Percentiles rank a stretch among this genome's conserved stretches.
Conservation (phyloP, 2,329 filamentous ascomycete genomes). For the Alternaria postmessia region DNA sequence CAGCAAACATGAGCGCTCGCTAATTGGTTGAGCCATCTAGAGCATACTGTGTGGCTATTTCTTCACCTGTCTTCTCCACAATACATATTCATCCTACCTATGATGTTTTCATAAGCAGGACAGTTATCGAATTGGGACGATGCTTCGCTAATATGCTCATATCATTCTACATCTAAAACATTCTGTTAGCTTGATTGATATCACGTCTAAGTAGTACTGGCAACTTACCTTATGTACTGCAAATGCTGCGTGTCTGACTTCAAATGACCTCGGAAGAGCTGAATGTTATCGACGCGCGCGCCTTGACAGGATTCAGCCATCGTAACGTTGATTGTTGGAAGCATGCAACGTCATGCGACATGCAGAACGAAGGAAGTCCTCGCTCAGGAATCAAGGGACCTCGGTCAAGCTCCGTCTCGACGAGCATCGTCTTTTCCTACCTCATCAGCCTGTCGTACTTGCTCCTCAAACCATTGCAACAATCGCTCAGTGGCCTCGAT, state of each 20-base stretch:
- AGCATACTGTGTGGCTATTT: neutral
- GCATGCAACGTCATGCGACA: neutral
- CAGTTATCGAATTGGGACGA: neutral
- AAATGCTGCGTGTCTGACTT: neutral
- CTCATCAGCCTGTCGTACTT: slow-evolving; percentile 19
- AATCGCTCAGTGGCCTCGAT: slow-evolving; percentile 25
- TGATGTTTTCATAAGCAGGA: neutral
- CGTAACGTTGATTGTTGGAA: neutral
- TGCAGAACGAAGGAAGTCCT: neutral
- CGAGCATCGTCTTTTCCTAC: neutral
- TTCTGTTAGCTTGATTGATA: neutral
- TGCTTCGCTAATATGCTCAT: neutral
- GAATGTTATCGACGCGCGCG: neutral
- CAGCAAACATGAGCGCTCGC: neutral
- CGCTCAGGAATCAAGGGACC: too few species aligned
- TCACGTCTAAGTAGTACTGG: neutral
- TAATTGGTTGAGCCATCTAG: neutral
- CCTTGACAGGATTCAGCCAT: neutral
- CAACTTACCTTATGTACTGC: neutral
- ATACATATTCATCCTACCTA: neutral
- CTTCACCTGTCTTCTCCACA: neutral
- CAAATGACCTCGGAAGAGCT: neutral
- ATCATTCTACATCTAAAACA: neutral
- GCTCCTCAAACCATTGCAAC: slow-evolving; percentile 27
- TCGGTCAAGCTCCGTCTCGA: neutral